phyloP scores from a whole-genome alignment of 129 eudicot genomes.

The Lactuca sativa region DNA sequence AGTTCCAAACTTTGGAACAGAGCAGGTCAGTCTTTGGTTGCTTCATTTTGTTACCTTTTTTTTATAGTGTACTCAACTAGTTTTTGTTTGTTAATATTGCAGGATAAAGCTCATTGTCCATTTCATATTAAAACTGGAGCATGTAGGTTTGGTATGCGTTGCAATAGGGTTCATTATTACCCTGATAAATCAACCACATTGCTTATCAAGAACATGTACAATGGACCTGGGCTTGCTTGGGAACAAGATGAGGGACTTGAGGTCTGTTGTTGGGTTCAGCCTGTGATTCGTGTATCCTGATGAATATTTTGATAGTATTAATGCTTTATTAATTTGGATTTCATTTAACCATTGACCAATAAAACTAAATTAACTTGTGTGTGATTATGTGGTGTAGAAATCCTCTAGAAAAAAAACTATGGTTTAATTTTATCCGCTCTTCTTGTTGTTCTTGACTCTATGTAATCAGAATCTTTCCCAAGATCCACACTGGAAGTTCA shows the following conservation, averaged over 20 bases:
- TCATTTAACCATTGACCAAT: conserved; percentile 9
- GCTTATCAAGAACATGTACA: conserved; percentile 95
- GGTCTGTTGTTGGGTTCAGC: conserved; percentile 95
- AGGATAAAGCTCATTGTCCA: conserved; percentile 99
- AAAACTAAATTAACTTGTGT: conserved; percentile 9
- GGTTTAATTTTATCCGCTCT: conserved; percentile 14
- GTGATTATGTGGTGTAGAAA: background rate
- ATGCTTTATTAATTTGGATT: conserved; percentile 5
- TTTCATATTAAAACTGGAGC: conserved; percentile 98
- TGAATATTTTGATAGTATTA: background rate
- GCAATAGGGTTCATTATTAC: conserved; percentile 95
- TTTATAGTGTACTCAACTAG: conserved; percentile 8
- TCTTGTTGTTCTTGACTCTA: conserved; percentile 45
- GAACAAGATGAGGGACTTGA: conserved; percentile 99
- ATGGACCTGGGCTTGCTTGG: conserved; percentile 98
- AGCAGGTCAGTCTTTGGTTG: conserved; percentile 55
- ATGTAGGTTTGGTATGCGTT: conserved; percentile 85
- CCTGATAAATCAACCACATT: conserved; percentile 88
- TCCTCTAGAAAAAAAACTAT: background rate
- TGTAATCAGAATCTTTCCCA: conserved; percentile 39
- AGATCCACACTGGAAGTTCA: conserved; percentile 44
- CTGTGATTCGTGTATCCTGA: conserved; percentile 86
- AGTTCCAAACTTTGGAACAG: conserved; percentile 94
- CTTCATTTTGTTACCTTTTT: conserved; percentile 8
- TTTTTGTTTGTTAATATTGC: conserved; percentile 36